A percentile compares a stretch with the other conserved stretches of the same genome.
Conservation (phyloP, 2,329 filamentous ascomycete species). For the Neobulgaria alba region DNA sequence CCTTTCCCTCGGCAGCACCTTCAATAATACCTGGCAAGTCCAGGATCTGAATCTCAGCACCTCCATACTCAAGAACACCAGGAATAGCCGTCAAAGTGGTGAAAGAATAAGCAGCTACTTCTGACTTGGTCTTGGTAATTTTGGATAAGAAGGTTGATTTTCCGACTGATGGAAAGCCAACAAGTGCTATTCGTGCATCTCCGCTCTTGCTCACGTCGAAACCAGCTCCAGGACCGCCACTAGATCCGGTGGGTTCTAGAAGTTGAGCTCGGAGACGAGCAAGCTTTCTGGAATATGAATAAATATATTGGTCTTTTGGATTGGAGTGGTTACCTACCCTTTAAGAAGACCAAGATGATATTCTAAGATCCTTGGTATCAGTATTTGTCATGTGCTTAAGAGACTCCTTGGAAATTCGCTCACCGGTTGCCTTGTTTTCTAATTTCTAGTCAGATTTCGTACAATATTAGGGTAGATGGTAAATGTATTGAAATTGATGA, state of each 20-base stretch:
- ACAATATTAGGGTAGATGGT: neutral
- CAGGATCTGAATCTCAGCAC: slow-evolving; percentile 94
- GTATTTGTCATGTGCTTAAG: slow-evolving; percentile 17
- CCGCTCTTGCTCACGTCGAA: slow-evolving; percentile 95
- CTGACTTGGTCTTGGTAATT: slow-evolving; percentile 94
- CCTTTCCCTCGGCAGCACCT: slow-evolving; percentile 91
- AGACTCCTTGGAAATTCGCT: slow-evolving; percentile 28
- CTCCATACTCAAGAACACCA: slow-evolving; percentile 93
- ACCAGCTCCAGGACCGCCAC: slow-evolving; percentile 44
- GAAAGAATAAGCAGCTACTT: slow-evolving; percentile 94
- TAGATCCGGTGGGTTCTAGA: slow-evolving; percentile 76
- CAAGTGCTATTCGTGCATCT: slow-evolving; percentile 91
- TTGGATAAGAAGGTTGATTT: slow-evolving; percentile 99
- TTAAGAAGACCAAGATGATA: slow-evolving; percentile 97
- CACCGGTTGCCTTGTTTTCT: slow-evolving; percentile 99
- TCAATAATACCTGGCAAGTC: slow-evolving; percentile 98
- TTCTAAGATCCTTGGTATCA: slow-evolving; percentile 51
- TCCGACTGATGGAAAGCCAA: slow-evolving; percentile 97
- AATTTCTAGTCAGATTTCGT: slow-evolving; percentile 9
- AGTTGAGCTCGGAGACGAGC: slow-evolving; percentile 90
- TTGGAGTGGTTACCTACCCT: slow-evolving; percentile 57
- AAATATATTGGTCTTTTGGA: neutral
- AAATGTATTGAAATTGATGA: neutral
- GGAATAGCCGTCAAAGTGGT: slow-evolving; percentile 96
- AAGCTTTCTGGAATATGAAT: slow-evolving; percentile 62